These are phyloP conservation scores for Malassezia equina DNA, from an alignment of 1,284 basidiomycete species.

Conservation along the genomic window DNA sequence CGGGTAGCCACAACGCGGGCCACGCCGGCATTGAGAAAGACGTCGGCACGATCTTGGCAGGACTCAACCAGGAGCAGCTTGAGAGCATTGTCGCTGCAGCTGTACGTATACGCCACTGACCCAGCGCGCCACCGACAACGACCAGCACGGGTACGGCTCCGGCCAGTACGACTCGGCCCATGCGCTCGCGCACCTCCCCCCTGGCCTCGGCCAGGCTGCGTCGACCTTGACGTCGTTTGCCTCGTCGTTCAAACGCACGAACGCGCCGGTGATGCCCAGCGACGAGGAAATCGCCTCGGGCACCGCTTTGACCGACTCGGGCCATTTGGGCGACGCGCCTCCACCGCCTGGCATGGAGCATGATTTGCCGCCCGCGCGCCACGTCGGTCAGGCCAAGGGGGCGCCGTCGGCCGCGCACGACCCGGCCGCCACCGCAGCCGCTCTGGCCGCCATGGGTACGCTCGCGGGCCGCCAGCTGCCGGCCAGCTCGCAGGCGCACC, in stretches of 20 bases:
- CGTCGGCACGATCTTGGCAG: conserved; percentile 35
- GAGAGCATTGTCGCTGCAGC: conserved; percentile 40
- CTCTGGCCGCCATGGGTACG: conserved; percentile 33
- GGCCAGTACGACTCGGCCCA: conserved; percentile 8
- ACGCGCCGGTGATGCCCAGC: conserved; percentile 1
- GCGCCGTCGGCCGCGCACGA: conserved; percentile 22
- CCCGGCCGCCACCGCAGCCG: conserved; percentile 29
- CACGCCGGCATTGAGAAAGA: conserved; percentile 27
- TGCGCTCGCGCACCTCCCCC: conserved; percentile 20
- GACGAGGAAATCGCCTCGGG: conserved; percentile 13
- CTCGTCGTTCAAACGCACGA: conserved; percentile 32
- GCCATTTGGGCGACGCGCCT: conserved; percentile 18
- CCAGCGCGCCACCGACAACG: conserved; percentile 20
- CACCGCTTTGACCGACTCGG: conserved; percentile 1
- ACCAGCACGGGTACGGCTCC: conserved; percentile 7
- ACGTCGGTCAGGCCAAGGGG: conserved; percentile 12
- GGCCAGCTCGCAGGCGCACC: conserved; percentile 7
- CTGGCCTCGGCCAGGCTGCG: conserved; percentile 32
- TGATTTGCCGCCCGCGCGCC: conserved; percentile 8
- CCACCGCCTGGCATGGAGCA: conserved; percentile 23
- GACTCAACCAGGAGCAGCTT: conserved; percentile 36
- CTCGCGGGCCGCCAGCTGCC: conserved; percentile 24
- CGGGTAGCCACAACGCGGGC: conserved; percentile 12
- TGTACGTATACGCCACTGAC: conserved; percentile 12
- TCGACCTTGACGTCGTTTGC: conserved; percentile 37